These are phyloP conservation scores for Aspergillus cristatus DNA, from an alignment of 495 filamentous ascomycete species.

Conservation along the genomic window DNA sequence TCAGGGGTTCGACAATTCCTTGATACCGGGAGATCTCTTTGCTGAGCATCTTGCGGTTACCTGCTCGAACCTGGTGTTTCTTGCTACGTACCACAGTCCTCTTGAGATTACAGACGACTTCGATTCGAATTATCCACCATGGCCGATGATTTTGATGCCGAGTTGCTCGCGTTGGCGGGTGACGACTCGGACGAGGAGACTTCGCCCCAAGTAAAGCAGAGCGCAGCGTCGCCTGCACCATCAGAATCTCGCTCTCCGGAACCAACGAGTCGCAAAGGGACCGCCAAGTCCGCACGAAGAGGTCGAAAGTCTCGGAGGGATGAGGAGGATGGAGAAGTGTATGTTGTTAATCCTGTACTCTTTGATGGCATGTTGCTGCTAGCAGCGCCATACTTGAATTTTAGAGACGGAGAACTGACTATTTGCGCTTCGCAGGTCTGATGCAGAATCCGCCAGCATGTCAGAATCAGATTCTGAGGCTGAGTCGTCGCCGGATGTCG, in stretches of 20 bases:
- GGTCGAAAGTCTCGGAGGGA: slow-evolving; percentile 38
- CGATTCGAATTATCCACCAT: slow-evolving; percentile 20
- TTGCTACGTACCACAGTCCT: slow-evolving; percentile 1
- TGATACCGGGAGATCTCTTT: not conserved
- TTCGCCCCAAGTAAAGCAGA: slow-evolving; percentile 29
- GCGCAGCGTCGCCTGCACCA: slow-evolving; percentile 23
- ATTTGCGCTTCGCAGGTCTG: slow-evolving; percentile 41
- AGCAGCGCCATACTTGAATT: too few relatives aligned
- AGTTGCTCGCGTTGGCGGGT: slow-evolving; percentile 81
- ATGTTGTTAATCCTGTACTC: slow-evolving; percentile 32
- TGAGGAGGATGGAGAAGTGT: slow-evolving; percentile 81
- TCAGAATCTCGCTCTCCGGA: slow-evolving; percentile 28
- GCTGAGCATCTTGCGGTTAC: too few relatives aligned
- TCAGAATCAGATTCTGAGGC: slow-evolving; percentile 77
- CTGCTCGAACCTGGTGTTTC: slow-evolving; percentile 6
- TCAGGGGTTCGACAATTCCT: not conserved
- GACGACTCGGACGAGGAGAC: slow-evolving; percentile 47
- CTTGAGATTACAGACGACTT: slow-evolving; percentile 9
- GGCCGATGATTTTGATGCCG: slow-evolving; percentile 72
- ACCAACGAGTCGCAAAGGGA: slow-evolving; percentile 39
- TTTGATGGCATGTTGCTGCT: not conserved
- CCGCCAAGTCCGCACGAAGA: slow-evolving; percentile 35
- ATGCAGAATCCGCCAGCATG: slow-evolving; percentile 71
- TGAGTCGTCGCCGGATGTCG: slow-evolving; percentile 42
- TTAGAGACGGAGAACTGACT: too few relatives aligned